phyloP scores from a whole-genome alignment of 2,329 filamentous ascomycete genomes.

The Fonsecaea monophora region DNA sequence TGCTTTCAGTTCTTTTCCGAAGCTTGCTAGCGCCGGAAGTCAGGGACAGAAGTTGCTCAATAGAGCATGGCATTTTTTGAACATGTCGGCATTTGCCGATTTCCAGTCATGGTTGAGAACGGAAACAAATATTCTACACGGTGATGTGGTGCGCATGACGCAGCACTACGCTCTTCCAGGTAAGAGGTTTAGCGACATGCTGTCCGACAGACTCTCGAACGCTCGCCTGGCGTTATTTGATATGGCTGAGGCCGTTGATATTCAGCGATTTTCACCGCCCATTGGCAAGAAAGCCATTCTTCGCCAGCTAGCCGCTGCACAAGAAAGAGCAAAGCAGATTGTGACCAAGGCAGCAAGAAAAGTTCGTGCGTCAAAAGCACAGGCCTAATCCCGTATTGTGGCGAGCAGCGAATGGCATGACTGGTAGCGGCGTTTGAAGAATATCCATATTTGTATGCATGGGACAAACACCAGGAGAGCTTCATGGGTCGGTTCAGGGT shows the following conservation, averaged over 20 bases:
- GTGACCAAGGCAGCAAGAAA: slow-evolving; percentile 23
- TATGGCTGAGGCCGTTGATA: not conserved
- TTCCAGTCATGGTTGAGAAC: not conserved
- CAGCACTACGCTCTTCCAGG: slow-evolving; percentile 7
- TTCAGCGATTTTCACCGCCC: not conserved
- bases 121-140: slow-evolving; percentile 2
- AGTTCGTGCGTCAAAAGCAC: slow-evolving; percentile 10
- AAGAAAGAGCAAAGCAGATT: slow-evolving; percentile 29
- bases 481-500: not conserved
- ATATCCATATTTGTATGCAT: not conserved
- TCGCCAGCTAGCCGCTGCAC: slow-evolving; percentile 30
- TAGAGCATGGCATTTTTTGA: not conserved
- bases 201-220: slow-evolving; percentile 11
- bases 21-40: not conserved
- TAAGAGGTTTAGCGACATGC: not conserved
- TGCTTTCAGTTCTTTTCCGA: not conserved
- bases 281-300: slow-evolving; percentile 7
- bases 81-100: not conserved
- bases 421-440: not conserved
- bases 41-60: not conserved
- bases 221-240: slow-evolving; percentile 7
- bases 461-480: not conserved
- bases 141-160: slow-evolving; percentile 1
- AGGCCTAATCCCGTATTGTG: not conserved
- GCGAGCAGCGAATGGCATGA: slow-evolving; percentile 3